Base-by-base conservation (phyloP, 257 asterid genomes). In the Rubia yunnanensis region DNA sequence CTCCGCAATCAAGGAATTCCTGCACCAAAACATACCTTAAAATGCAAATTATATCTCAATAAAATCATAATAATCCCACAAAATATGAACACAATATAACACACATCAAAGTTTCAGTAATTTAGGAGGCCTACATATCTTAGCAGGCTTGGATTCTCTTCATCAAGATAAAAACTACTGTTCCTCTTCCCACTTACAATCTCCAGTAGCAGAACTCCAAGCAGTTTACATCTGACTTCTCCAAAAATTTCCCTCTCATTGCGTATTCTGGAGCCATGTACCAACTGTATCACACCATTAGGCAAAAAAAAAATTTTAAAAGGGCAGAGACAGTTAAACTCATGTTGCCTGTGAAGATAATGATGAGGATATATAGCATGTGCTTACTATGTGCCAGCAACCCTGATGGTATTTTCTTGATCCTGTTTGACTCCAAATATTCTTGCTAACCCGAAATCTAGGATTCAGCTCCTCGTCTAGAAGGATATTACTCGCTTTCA, bases 181-280 rank as follows among this genome's bases (percentile, higher is more conserved):
- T 49, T 49, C 56, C 56, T 20, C 26, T 49, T 49, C 4, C 56
- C 24, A 49, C 56, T 49, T 5, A 49, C 26, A n/a, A 18, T 49
- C 26, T 49, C 56, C 56, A 49, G 15, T 49, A 49, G 56, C 56
- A 49, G 56, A 18, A 49, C 56, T 5, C 26, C 56, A 20, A 49
- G 56, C 56, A 17, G 56, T 49, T 17, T 0, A 49, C 56, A 49
- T 49, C 56, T 20, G 56, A 46, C 22, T 46, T 49, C 18, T 49
- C 56, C 18, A 24, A 49, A 49, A 49, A 18, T 1, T 49, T 49
- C 11, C 56, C 56, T 49, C 24, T 10, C 26, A 49, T 49, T 20
- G 56, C 56, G 18, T 50, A 50, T n/a, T 50, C 56, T 4, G 56
- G 56, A 50, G 56, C 56, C 56, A 50, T 50, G 56, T 50, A 50